Base-by-base conservation (phyloP, 2,329 filamentous ascomycete species). In the Beauveria asiatica region DNA sequence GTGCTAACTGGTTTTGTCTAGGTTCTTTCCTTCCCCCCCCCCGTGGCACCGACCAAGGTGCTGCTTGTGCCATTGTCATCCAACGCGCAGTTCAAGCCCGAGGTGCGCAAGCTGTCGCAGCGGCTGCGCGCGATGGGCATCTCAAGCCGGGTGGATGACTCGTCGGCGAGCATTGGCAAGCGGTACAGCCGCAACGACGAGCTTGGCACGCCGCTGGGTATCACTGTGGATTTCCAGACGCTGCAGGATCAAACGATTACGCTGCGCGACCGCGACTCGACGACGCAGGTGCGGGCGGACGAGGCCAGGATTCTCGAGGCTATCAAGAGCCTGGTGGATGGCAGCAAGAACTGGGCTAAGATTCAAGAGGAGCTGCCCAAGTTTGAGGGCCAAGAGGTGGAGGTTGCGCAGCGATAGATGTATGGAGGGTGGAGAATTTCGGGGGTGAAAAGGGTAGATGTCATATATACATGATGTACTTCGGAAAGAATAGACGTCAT, bases 171-270 rank as follows among this genome's bases (percentile, higher is more conserved):
- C 64, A 97, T 97, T 67, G 93, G 93, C 72, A 96, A 96, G 81
- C 88, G 93, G 58, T 97, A 96, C 75, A 86, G 89, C 71, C 87
- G 94, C 69, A 97, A 97, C 73, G 93, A 97, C 74, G 93, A 97
- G 78, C 83, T 97, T 62, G 94, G 93, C 69, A 97, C 94, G 49
- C 91, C 93, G 8, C 87, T 97, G 65, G 93, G 92, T 71, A 87
- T 97, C 74, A 97, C 93, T 0, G 84, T 97, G 62, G 93, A 97
- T 74, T 97, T 97, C 83, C 90, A 97, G 80, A 95, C 90, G 52
- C 79, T 96, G 66, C 86, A 96, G 75, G 92, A 97, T 73, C 84
- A 84, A 71, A 89, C 88, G 8, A 84, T 95, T 70, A 97, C 93
- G 1, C 83, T 97, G 65, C 82, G 93, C 70, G 93, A 97, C 73